Percentiles rank a stretch among this genome's conserved stretches.
Conservation (phyloP, 106 monocot species). For the Allium fistulosum region DNA sequence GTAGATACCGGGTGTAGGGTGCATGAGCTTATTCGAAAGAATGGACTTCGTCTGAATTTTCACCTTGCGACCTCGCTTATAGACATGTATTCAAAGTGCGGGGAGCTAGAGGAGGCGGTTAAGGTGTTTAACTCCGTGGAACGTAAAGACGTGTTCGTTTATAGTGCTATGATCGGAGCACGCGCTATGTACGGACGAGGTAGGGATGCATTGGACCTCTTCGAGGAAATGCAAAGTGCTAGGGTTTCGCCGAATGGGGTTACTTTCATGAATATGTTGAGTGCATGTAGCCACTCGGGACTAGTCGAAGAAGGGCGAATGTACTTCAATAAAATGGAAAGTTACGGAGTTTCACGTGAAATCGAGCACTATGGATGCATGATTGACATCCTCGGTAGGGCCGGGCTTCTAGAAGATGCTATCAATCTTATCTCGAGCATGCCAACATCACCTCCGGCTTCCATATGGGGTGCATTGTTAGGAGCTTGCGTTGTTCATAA, state of each 20-base stretch:
- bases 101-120: constrained; percentile 35
- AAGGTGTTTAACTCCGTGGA: constrained; percentile 22
- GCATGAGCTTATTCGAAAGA: constrained; percentile 24
- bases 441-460: constrained; percentile 22
- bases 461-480: constrained; percentile 42
- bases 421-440: constrained; percentile 23
- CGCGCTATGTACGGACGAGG: constrained; percentile 41
- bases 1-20: constrained; percentile 40
- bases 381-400: constrained; percentile 57
- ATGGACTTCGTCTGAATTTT: constrained; percentile 14
- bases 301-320: constrained; percentile 25
- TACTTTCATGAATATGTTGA: constrained; percentile 38
- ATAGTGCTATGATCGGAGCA: constrained; percentile 54
- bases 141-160: constrained; percentile 37
- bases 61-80: constrained; percentile 46
- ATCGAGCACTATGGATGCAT: constrained; percentile 42
- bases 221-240: constrained; percentile 27
- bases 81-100: constrained; percentile 69
- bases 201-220: constrained; percentile 32
- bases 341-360: constrained; percentile 24
- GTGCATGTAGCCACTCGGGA: constrained; percentile 56
- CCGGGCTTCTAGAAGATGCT: constrained; percentile 42
- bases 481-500: constrained; percentile 33
- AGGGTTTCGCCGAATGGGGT: constrained; percentile 28
- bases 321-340: constrained; percentile 30